phyloP scores from a whole-genome alignment of 371 early-diverging fungal species.

The Mucor irregularis region DNA sequence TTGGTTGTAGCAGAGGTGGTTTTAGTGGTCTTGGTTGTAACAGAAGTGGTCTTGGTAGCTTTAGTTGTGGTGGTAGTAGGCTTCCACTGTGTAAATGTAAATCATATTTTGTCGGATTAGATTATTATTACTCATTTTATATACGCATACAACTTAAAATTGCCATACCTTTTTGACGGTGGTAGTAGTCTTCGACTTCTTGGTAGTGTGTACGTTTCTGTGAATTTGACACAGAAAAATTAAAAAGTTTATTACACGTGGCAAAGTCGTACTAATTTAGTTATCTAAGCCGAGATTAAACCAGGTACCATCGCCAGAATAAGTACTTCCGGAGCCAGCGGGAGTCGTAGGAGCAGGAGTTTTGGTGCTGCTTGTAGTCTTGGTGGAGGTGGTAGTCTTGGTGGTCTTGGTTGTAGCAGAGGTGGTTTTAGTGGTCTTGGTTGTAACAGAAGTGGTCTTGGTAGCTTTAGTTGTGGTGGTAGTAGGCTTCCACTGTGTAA shows the following conservation, averaged over 20 bases:
- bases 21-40: neutral
- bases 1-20: neutral
- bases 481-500: no score
- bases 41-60: no score
- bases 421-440: neutral
- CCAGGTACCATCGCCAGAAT: slow-evolving; percentile 41
- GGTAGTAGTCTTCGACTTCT: no score
- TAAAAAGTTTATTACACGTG: neutral
- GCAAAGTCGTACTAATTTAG: neutral
- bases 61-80: neutral
- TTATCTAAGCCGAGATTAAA: slow-evolving; percentile 27
- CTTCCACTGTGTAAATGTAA: no score
- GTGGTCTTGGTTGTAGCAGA: neutral
- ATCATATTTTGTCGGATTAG: no score
- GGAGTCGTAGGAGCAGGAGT: neutral
- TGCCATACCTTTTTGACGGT: no score
- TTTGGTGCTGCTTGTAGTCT: neutral
- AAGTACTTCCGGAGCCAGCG: neutral
- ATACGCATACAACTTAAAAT: no score
- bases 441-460: no score
- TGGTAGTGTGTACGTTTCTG: no score
- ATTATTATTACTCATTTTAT: no score
- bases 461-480: neutral
- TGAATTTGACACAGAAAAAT: neutral
- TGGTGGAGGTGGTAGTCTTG: neutral